phyloP scores from a whole-genome alignment of 352 stramenopile genomes.

The Globisporangium uncinulatum region DNA sequence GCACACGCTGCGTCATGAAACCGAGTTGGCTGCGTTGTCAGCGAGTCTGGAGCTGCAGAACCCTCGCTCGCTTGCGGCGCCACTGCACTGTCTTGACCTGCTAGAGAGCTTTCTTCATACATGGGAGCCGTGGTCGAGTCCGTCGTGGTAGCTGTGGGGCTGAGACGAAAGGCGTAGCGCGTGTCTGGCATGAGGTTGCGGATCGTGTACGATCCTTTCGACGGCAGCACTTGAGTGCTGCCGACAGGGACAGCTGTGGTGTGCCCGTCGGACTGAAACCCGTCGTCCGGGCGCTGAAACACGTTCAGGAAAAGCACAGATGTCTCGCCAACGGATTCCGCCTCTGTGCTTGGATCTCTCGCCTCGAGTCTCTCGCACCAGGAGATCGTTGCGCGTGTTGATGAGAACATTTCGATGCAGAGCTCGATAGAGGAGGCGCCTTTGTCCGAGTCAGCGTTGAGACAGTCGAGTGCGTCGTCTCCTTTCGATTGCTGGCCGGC shows the following conservation, averaged over 20 bases:
- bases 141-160: conserved; percentile 8
- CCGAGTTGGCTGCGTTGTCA: background rate
- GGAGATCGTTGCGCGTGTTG: conserved; percentile 24
- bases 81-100: background rate
- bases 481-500: background rate
- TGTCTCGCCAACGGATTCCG: background rate
- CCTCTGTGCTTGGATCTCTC: background rate
- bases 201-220: conserved; percentile 32
- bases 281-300: background rate
- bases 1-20: background rate
- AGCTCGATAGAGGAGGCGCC: background rate
- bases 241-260: background rate
- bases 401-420: conserved; percentile 21
- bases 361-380: conserved; percentile 15
- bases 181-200: conserved; percentile 42
- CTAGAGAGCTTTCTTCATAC: background rate
- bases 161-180: conserved; percentile 29
- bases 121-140: no score
- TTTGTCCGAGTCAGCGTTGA: background rate
- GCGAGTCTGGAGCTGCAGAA: background rate
- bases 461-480: no score
- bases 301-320: conserved; percentile 8
- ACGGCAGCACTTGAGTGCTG: conserved; percentile 18
- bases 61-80: background rate
- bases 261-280: background rate